phyloP scores from a whole-genome alignment of 805 yeast species.

The Candida namnaoensis region DNA sequence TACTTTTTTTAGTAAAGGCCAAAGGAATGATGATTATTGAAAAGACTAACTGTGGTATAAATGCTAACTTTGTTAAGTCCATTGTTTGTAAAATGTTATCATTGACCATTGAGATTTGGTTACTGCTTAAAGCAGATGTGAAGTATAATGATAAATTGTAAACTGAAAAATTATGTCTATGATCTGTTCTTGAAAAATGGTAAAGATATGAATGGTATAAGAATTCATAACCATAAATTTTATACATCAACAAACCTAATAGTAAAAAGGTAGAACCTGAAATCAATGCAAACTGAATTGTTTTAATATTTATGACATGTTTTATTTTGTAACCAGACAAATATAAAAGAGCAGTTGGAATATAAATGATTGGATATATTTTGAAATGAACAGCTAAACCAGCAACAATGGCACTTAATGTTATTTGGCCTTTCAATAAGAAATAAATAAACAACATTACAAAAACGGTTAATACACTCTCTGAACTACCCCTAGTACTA shows the following conservation, averaged over 20 bases:
- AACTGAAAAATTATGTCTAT: constrained; percentile 88
- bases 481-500: constrained; percentile 89
- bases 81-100: constrained; percentile 1
- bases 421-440: constrained; percentile 27
- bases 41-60: constrained; percentile 71
- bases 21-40: constrained; percentile 54
- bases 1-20: constrained; percentile 29
- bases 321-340: constrained; percentile 18
- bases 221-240: constrained; percentile 65
- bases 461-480: constrained; percentile 76
- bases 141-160: constrained; percentile 71
- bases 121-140: constrained; percentile 30
- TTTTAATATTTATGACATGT: constrained; percentile 30
- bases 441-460: constrained; percentile 50
- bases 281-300: constrained; percentile 32
- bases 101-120: neutral
- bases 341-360: constrained; percentile 58
- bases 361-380: constrained; percentile 82
- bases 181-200: constrained; percentile 79
- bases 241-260: constrained; percentile 55
- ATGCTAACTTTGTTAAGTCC: constrained; percentile 52
- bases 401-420: constrained; percentile 19
- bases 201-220: constrained; percentile 72
- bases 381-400: constrained; percentile 77
- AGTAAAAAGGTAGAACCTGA: constrained; percentile 33